Percentiles rank a stretch among this genome's conserved stretches.
These are phyloP conservation scores for Pugionium dolabratum DNA, from an alignment of 345 rosid species.

Conservation along the genomic window DNA sequence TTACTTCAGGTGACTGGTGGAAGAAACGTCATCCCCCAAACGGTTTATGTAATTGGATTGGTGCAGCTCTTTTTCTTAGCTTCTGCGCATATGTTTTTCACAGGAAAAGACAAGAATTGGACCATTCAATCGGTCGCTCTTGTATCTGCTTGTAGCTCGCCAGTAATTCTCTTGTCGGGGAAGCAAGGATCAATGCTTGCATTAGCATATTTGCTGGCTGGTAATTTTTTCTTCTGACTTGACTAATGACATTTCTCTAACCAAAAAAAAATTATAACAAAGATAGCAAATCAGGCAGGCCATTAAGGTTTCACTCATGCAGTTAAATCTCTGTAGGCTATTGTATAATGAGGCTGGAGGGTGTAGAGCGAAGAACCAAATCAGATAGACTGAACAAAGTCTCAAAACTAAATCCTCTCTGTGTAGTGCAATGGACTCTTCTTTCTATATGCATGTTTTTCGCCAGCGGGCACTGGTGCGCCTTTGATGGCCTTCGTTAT, in stretches of 20 bases:
- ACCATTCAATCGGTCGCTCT: constrained; percentile 49
- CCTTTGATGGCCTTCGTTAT: constrained; percentile 94
- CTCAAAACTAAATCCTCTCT: constrained; percentile 51
- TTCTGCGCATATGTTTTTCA: constrained; percentile 34
- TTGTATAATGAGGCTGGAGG: constrained; percentile 72
- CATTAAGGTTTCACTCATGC: constrained; percentile 23
- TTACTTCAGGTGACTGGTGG: constrained; percentile 45
- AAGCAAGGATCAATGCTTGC: constrained; percentile 82
- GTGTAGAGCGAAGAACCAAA: constrained; percentile 43
- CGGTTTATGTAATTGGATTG: constrained; percentile 56
- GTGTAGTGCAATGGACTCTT: constrained; percentile 79
- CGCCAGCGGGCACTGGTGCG: constrained; percentile 97
- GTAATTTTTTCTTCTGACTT: constrained; percentile 40
- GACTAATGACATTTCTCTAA: not conserved
- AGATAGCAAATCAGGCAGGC: not conserved
- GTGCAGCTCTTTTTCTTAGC: constrained; percentile 60
- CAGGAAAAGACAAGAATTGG: constrained; percentile 42
- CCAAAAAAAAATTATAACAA: constrained; percentile 11
- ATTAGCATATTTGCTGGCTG: constrained; percentile 66
- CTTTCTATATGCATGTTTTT: constrained; percentile 80
- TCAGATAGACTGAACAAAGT: constrained; percentile 34
- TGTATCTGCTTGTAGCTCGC: constrained; percentile 75
- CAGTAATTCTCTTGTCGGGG: constrained; percentile 71
- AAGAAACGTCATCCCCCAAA: constrained; percentile 58
- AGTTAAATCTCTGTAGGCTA: constrained; percentile 54